phyloP scores from a whole-genome alignment of 768 basidiomycete genomes.

The Scleroderma bovista region DNA sequence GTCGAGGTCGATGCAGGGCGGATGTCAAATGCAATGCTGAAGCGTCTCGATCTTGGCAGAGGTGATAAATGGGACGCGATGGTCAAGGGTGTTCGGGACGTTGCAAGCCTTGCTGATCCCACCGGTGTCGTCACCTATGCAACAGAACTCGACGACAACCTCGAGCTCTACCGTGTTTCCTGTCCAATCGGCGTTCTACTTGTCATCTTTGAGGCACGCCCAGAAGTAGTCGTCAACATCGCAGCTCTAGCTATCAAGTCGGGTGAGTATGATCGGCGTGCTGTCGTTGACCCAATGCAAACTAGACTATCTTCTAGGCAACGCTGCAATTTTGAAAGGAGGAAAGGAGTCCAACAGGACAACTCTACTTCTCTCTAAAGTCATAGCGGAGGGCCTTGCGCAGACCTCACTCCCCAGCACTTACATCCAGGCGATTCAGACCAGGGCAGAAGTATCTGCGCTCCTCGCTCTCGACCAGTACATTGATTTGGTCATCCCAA shows the following conservation, averaged over 20 bases:
- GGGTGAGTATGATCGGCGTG: constrained; percentile 44
- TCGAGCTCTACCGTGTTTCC: constrained; percentile 89
- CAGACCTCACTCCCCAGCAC: constrained; percentile 67
- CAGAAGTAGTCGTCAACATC: constrained; percentile 97
- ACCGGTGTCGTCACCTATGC: constrained; percentile 86
- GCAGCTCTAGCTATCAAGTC: constrained; percentile 95
- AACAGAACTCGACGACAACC: constrained; percentile 75
- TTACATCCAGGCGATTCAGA: constrained; percentile 90
- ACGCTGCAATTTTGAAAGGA: constrained; percentile 95
- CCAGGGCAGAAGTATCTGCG: constrained; percentile 84
- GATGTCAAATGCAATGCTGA: constrained; percentile 80
- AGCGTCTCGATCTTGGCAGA: constrained; percentile 72
- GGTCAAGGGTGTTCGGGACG: constrained; percentile 85
- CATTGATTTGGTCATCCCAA: constrained; percentile 95
- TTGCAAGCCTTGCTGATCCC: constrained; percentile 81
- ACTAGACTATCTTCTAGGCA: constrained; percentile 48
- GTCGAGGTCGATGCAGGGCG: constrained; percentile 75
- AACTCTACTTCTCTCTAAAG: constrained; percentile 64
- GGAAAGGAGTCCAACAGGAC: constrained; percentile 93
- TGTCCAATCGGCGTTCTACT: constrained; percentile 96
- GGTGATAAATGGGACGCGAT: constrained; percentile 93
- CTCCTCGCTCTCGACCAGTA: constrained; percentile 83
- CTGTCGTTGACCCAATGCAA: neutral
- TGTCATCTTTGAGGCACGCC: constrained; percentile 95
- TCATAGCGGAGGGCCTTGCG: constrained; percentile 73